Base-by-base conservation (phyloP, 345 rosid species). In the Dipteronia dyeriana region DNA sequence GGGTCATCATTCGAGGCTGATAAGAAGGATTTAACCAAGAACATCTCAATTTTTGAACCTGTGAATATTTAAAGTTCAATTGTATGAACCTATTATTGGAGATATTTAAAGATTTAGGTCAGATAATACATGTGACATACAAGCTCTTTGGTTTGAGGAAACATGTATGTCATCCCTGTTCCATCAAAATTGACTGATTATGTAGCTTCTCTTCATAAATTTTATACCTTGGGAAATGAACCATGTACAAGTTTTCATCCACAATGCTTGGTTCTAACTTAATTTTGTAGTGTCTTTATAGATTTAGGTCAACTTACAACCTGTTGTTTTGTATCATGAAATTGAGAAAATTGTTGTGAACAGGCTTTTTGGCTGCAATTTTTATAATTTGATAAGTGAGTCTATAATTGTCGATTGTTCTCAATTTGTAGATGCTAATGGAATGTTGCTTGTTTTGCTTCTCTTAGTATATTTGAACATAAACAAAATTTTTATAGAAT, bases 181-280 rank as follows among this genome's bases (percentile, higher is more conserved):
- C 9, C 29, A 38, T n/a, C 39, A 39, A 22, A 57, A 20, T 57
- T n/a, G 20, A 53, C 9, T 56, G 12, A 5, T 38, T n/a, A 5
- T 39, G 22, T 73, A 45, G 68, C 26, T 74, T 74, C 41, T 61
- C 1, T 47, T 17, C 56, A 25, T 16, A 45, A 10, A 73, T 72
- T 38, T 16, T 10, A 38, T 59, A 38, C 54, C 20, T 73, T 73
- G 10, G 7, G 6, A 41, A 59, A 34, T 10, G 59, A 71, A 57
- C 12, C 1, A 25, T 25, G 16, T 39, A 2, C n/a, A n/a, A n/a
- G 25, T 38, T 13, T n/a, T 67, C 43, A 14, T 43, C n/a, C 43
- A 31, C 1, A 39, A 20, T 59, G 9, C 20, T 2, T 22, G 76
- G 56, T 1, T 14, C 22, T 22, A n/a, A 8, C 25, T 11, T 69